phyloP scores from a whole-genome alignment of 306 rosid species.

The Bauhinia variegata region DNA sequence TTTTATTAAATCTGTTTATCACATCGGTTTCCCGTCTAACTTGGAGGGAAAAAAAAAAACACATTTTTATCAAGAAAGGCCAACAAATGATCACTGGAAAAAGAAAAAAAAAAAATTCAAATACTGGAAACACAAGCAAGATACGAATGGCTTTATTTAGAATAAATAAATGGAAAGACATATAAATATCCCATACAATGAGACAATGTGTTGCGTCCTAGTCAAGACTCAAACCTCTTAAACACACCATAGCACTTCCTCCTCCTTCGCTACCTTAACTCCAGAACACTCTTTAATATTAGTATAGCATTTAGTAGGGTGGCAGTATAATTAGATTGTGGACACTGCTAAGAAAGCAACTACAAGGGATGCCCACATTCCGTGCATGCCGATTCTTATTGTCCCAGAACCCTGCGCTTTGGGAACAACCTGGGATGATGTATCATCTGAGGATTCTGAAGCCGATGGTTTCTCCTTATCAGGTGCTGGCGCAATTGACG shows the following conservation, averaged over 20 bases:
- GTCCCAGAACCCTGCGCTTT: constrained; percentile 23
- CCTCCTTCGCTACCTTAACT: constrained; percentile 3
- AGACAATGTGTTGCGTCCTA: background rate
- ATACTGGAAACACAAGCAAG: background rate
- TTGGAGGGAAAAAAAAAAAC: no score
- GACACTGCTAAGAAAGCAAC: constrained; percentile 22
- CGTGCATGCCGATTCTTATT: background rate
- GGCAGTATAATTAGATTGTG: background rate
- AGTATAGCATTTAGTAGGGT: background rate
- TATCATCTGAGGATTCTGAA: constrained; percentile 14
- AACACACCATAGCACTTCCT: background rate
- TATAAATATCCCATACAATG: background rate
- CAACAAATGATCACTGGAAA: no score
- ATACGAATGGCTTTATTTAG: background rate
- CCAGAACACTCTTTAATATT: background rate
- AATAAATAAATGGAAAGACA: background rate
- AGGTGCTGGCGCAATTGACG: constrained; percentile 20
- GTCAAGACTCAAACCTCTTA: background rate
- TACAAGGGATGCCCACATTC: constrained; percentile 32
- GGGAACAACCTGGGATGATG: constrained; percentile 47
- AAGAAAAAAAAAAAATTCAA: no score
- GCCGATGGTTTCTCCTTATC: constrained; percentile 43
- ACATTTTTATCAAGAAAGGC: no score
- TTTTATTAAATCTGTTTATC: no score
- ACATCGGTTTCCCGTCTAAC: no score